Percentiles rank a stretch among this genome's conserved stretches.
Evolutionary conservation across 768 basidiomycete species (phyloP).

Genomic region (Boletales sp.): DNA sequence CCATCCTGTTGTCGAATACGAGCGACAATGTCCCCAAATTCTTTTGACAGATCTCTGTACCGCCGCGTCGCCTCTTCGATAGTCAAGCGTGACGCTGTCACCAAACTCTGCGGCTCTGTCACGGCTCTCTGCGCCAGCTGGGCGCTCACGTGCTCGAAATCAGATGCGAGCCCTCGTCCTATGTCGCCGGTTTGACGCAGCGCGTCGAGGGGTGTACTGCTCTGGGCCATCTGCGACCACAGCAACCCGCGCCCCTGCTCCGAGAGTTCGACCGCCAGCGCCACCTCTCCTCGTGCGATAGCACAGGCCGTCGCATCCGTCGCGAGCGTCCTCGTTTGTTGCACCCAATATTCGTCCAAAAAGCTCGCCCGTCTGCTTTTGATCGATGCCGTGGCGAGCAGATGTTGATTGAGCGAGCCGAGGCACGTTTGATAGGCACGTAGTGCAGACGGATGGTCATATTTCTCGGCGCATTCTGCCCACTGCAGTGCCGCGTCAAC

Average conservation of each 20-base stretch:
- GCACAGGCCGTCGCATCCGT: constrained; percentile 28
- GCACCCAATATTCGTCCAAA: constrained; percentile 1
- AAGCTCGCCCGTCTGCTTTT: constrained; percentile 13
- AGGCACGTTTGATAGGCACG: constrained; percentile 21
- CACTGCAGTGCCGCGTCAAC: constrained; percentile 14
- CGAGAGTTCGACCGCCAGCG: constrained; percentile 33
- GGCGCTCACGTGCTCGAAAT: constrained; percentile 20
- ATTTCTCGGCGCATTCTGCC: constrained; percentile 6
- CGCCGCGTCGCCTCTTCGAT: constrained; percentile 12
- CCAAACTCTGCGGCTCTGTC: neutral
- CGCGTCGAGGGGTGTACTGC: constrained; percentile 23
- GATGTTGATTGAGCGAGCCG: constrained; percentile 14
- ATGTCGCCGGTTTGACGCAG: constrained; percentile 13
- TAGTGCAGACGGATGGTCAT: constrained; percentile 15
- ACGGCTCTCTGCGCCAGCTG: constrained; percentile 8
- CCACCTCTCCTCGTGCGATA: constrained; percentile 13
- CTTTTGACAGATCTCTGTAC: constrained; percentile 13
- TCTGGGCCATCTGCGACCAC: constrained; percentile 29
- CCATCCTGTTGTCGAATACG: constrained; percentile 23
- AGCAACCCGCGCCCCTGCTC: constrained; percentile 30
- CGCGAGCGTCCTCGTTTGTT: constrained; percentile 9
- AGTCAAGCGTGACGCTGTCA: constrained; percentile 3
- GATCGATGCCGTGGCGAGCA: constrained; percentile 17
- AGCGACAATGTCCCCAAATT: constrained; percentile 17
- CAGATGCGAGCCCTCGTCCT: constrained; percentile 20